phyloP scores from a whole-genome alignment of 1,139 yeast species.

The Meyerozyma smithsonii region DNA sequence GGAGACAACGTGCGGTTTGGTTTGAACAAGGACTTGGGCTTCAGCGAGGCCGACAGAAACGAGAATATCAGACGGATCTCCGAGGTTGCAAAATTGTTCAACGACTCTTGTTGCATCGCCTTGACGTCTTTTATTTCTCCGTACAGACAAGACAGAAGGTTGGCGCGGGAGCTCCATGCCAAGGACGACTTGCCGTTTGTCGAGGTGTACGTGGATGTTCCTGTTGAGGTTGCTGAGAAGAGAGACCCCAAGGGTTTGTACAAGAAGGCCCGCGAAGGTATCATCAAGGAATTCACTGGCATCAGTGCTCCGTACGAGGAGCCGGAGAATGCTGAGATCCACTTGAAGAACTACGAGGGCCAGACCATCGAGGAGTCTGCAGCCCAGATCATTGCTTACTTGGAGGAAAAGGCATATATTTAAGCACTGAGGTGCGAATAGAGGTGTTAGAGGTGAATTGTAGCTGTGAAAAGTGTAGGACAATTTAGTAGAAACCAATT shows the following conservation, averaged over 20 bases:
- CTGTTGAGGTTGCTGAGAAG: constrained; percentile 87
- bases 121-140: constrained; percentile 92
- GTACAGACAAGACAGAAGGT: constrained; percentile 74
- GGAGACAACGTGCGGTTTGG: constrained; percentile 96
- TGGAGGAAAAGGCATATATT: constrained; percentile 51
- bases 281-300: constrained; percentile 92
- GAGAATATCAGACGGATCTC: constrained; percentile 93
- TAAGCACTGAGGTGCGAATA: too few species aligned
- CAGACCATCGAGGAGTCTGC: constrained; percentile 79
- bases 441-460: neutral
- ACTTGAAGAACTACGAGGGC: constrained; percentile 64
- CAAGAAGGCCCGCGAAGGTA: constrained; percentile 93
- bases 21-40: constrained; percentile 88
- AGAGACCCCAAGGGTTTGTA: constrained; percentile 97
- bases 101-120: constrained; percentile 81
- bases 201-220: constrained; percentile 90
- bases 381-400: constrained; percentile 62
- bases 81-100: constrained; percentile 86
- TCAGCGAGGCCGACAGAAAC: constrained; percentile 84
- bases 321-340: constrained; percentile 80
- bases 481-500: too few species aligned
- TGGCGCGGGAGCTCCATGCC: constrained; percentile 80
- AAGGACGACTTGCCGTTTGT: constrained; percentile 74
- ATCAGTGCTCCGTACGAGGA: constrained; percentile 95
- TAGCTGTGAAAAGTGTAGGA: too few species aligned